A percentile compares a stretch with the other conserved stretches of the same genome.
phyloP scores from a whole-genome alignment of 495 filamentous ascomycete genomes.

The Haplographium delicatum region DNA sequence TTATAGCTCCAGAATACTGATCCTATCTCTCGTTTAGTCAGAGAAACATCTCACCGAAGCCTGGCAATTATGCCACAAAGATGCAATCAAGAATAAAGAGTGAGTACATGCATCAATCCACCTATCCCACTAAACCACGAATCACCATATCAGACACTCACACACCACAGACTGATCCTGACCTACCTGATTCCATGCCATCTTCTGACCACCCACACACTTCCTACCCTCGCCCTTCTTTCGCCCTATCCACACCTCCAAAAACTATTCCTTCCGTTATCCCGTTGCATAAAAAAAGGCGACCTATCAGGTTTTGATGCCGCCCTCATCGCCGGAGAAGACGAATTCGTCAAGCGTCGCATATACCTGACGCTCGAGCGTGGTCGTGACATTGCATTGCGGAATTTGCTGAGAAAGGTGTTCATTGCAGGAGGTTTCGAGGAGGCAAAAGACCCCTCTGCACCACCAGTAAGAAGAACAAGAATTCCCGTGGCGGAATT shows the following conservation, averaged over 20 bases:
- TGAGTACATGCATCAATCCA: conserved; percentile 34
- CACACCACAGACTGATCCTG: conserved; percentile 66
- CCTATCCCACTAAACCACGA: not conserved
- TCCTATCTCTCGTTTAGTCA: conserved; percentile 45
- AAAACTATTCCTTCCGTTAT: conserved; percentile 70
- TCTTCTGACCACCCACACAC: conserved; percentile 76
- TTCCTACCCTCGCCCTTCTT: conserved; percentile 69
- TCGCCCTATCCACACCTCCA: conserved; percentile 71
- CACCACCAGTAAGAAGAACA: conserved; percentile 55
- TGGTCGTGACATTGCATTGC: conserved; percentile 80
- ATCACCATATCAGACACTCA: too few relatives aligned
- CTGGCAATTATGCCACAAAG: conserved; percentile 67
- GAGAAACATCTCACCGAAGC: conserved; percentile 76
- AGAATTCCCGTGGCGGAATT: conserved; percentile 80
- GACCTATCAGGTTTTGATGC: conserved; percentile 80
- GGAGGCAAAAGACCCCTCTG: conserved; percentile 57
- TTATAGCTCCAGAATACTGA: conserved; percentile 3
- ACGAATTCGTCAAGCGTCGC: conserved; percentile 87
- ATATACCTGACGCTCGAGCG: conserved; percentile 94
- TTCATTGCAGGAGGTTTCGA: conserved; percentile 78
- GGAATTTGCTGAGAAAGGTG: conserved; percentile 87
- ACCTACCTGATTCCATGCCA: conserved; percentile 92
- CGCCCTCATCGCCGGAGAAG: conserved; percentile 72
- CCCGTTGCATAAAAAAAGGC: conserved; percentile 69
- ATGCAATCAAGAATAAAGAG: conserved; percentile 72